These are phyloP conservation scores for Psilocybe cyanescens DNA, from an alignment of 768 basidiomycete genomes.

Conservation along the genomic window DNA sequence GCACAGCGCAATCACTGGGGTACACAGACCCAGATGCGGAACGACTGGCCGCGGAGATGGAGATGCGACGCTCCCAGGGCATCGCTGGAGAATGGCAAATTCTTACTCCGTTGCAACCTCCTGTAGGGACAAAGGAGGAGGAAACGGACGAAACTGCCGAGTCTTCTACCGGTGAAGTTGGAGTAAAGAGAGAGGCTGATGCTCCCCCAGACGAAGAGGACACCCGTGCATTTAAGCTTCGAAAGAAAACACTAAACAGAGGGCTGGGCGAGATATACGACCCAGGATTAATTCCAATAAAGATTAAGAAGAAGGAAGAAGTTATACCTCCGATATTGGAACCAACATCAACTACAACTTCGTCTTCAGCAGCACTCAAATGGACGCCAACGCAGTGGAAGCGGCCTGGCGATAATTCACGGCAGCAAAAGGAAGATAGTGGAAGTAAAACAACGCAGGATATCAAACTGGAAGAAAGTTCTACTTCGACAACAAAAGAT, in stretches of 20 bases:
- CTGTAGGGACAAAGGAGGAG: constrained; percentile 13
- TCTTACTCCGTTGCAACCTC: constrained; percentile 39
- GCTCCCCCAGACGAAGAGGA: constrained; percentile 52
- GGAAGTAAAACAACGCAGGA: neutral
- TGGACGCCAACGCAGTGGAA: constrained; percentile 29
- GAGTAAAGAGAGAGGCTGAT: constrained; percentile 43
- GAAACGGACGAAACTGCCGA: constrained; percentile 8
- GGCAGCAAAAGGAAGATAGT: constrained; percentile 6
- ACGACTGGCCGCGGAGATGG: constrained; percentile 58
- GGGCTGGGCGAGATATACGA: constrained; percentile 86
- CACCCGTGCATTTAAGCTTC: constrained; percentile 65
- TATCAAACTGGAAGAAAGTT: constrained; percentile 14
- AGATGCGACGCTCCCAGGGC: constrained; percentile 65
- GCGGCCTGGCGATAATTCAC: constrained; percentile 12
- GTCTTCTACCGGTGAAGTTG: constrained; percentile 17
- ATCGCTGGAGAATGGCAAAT: constrained; percentile 80
- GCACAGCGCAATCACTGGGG: constrained; percentile 85
- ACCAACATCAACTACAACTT: constrained; percentile 11
- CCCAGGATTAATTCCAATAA: constrained; percentile 69
- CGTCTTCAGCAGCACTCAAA: constrained; percentile 16
- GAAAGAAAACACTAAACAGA: constrained; percentile 59
- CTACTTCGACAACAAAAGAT: neutral
- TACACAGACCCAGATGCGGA: constrained; percentile 79
- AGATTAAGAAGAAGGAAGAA: constrained; percentile 63
- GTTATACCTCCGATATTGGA: constrained; percentile 21